Evolutionary conservation across 257 asterid species (phyloP).

Genomic region (Capsicum baccatum): DNA sequence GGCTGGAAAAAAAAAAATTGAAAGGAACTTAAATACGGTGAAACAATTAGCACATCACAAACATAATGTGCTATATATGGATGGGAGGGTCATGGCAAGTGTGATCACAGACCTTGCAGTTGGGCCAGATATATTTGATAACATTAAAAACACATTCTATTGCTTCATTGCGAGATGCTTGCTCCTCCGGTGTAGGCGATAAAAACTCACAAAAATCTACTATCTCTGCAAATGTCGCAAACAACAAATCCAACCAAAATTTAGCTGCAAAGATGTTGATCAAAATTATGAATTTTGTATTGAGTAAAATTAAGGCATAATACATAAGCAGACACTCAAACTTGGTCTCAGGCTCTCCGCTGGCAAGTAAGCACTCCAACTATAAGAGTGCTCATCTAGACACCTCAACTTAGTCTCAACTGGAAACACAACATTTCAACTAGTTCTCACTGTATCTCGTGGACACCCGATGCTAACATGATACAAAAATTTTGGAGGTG

Average conservation of each 20-base stretch:
- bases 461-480: too few species aligned
- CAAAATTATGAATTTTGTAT: background rate
- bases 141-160: slow-evolving; percentile 76
- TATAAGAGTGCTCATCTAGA: too few species aligned
- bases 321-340: too few species aligned
- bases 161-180: slow-evolving; percentile 72
- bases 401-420: too few species aligned
- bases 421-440: too few species aligned
- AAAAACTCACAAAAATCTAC: slow-evolving; percentile 90
- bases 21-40: background rate
- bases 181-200: slow-evolving; percentile 91
- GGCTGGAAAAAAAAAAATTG: slow-evolving; percentile 55
- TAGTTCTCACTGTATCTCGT: too few species aligned
- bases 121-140: slow-evolving; percentile 88
- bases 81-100: background rate
- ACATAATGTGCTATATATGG: background rate
- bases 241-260: background rate
- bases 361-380: too few species aligned
- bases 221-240: slow-evolving; percentile 64
- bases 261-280: background rate
- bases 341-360: too few species aligned
- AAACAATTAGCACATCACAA: background rate
- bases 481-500: too few species aligned
- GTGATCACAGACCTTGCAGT: slow-evolving; percentile 61
- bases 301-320: background rate